Evolutionary conservation across 2,329 filamentous ascomycete genomes (phyloP), one percentile per base, ranked within the genome.

Genomic region (Scedosporium aurantiacum): DNA sequence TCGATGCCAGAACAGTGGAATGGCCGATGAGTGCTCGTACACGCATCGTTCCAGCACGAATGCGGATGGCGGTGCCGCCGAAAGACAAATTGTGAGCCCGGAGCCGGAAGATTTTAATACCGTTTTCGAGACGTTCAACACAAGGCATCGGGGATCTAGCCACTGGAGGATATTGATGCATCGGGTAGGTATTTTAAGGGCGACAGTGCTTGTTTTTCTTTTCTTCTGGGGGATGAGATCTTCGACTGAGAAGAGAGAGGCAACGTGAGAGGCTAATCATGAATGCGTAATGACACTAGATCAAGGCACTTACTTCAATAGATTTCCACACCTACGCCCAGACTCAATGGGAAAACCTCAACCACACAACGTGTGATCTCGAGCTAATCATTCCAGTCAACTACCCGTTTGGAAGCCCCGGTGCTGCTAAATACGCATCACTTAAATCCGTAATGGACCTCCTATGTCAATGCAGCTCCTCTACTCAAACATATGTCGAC

Each of bases 381-480:
- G 71, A 71, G 63, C 72, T 73, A 57, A 69, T 68, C 10, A 64
- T 74, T 4, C 72, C 72, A 0, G 70, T 70, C 6, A 74, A 73
- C 64, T 74, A 73, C 54, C 72, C 72, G n/a, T 74, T 74, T 64
- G 72, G 72, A 5, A 73, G 71, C 0, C 71, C 70, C 4, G 71
- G 69, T 1, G 70, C 72, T 0, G 66, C 65, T 10, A 73, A 72
- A 60, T 73, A 73, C 64, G 69, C 65, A 58, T 58, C 70, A 0
- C 67, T 70, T 12, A 70, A 73, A 47, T 66, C 67, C 5, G 68
- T 73, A 2, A 68, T 66, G n/a, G 65, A 67, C 25, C 65, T 74
- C 14, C 62, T 73, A 10, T 67, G 69, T 16, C 18, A 41, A 7
- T 8, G n/a, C n/a, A 14, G 23, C 23, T n/a, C 37, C 28, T 41